Evolutionary conservation across 768 basidiomycete genomes (phyloP), one percentile per base, ranked within the genome.

Genomic region (Tricholoma bakamatsutake): DNA sequence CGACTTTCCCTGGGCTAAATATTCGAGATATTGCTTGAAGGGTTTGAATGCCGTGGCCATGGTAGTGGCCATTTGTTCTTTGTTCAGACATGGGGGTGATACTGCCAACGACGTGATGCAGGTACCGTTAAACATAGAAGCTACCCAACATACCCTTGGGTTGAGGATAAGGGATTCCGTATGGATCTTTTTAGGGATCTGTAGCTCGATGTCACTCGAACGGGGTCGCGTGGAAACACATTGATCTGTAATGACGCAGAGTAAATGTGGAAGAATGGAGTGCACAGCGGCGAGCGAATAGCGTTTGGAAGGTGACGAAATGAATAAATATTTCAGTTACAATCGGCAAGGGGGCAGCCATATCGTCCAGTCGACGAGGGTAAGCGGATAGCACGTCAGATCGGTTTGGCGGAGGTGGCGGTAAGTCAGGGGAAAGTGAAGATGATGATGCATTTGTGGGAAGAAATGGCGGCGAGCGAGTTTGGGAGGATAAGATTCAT

Each of bases 11-110:
- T 40, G 28, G 28, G 42, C 53, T 50, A 40, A 37, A 43, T 50
- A 42, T 47, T 47, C 46, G 27, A 47, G 24, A 31, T 47, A 47
- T 27, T 27, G 24, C 21, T 47, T 31, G 30, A 58, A 58, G 34
- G 53, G 46, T 45, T 48, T 24, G 45, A 55, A 54, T 50, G 57
- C 57, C 18, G 54, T 21, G 50, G n/a, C 35, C 57, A 58, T 58
- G 45, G n/a, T 52, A 48, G 53, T 30, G 35, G 34, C 34, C 33
- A 54, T 58, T 21, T 58, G 52, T 34, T 49, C 37, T 48, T 27
- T 15, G 37, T 5, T 46, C 42, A 58, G 51, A 34, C 24, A 46
- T 33, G 57, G 53, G 52, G 57, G 35, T 40, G 39, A 40, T 40
- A 40, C 39, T 40, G 39, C 39, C 39, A 40, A 40, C 39, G 39